Percentiles rank a stretch among this genome's conserved stretches.
Conservation (phyloP, 2,329 filamentous ascomycete genomes). For the Aureobasidium mangrovei region DNA sequence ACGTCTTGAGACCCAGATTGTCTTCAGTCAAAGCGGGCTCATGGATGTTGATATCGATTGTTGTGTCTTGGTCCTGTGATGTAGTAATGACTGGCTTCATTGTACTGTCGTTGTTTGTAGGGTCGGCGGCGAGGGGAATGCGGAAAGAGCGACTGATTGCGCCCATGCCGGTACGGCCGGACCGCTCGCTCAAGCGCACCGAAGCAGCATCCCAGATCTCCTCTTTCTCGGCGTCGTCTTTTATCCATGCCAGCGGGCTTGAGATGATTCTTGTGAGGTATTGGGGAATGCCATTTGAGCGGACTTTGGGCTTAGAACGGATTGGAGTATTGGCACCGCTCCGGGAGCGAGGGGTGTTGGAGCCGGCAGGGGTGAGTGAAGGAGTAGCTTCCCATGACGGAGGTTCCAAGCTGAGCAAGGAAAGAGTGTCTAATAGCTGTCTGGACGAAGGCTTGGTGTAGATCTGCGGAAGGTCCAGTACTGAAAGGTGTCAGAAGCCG, state of each 20-base stretch:
- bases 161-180: constrained; percentile 64
- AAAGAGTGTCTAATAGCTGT: constrained; percentile 57
- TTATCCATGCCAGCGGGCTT: constrained; percentile 59
- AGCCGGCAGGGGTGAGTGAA: background rate
- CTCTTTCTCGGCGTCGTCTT: constrained; percentile 57
- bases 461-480: constrained; percentile 71
- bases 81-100: constrained; percentile 13
- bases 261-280: constrained; percentile 64
- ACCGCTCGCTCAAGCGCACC: constrained; percentile 71
- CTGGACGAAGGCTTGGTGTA: constrained; percentile 64
- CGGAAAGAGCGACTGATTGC: constrained; percentile 52
- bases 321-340: constrained; percentile 21
- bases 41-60: constrained; percentile 60
- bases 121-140: constrained; percentile 33
- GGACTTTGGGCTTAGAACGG: constrained; percentile 33
- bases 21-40: constrained; percentile 86
- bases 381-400: constrained; percentile 54
- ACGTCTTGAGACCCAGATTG: constrained; percentile 86
- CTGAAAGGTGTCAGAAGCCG: constrained; percentile 30
- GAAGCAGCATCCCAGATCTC: constrained; percentile 71
- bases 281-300: constrained; percentile 44
- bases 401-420: constrained; percentile 56
- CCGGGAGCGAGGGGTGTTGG: constrained; percentile 15
- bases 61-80: constrained; percentile 15
- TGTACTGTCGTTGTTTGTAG: constrained; percentile 1